Conservation (phyloP, 2,329 filamentous ascomycete species). For the Clonostachys chloroleuca region DNA sequence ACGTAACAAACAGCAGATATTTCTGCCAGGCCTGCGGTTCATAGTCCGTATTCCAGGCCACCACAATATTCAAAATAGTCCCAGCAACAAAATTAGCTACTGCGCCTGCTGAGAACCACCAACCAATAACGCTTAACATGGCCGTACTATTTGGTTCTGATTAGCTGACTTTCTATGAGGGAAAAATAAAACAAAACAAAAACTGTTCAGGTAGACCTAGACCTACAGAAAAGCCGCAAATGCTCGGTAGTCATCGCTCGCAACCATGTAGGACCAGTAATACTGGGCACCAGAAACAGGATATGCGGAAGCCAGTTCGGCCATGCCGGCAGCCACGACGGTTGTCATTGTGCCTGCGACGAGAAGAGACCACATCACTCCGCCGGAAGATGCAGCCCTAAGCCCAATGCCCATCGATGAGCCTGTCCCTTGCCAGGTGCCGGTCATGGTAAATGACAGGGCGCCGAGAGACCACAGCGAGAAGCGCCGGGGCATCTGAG, state of each 20-base stretch:
- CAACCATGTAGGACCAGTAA: slow-evolving; percentile 16
- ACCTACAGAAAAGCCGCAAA: too few relatives aligned
- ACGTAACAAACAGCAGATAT: too few relatives aligned
- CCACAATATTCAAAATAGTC: too few relatives aligned
- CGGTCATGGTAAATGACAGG: slow-evolving; percentile 20
- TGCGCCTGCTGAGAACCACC: too few relatives aligned
- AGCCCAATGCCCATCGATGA: slow-evolving; percentile 18
- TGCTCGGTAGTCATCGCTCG: slow-evolving; percentile 7
- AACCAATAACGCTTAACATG: too few relatives aligned
- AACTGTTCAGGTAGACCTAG: too few relatives aligned
- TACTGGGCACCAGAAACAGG: slow-evolving; percentile 18
- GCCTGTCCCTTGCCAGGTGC: slow-evolving; percentile 20
- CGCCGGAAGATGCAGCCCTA: slow-evolving; percentile 14
- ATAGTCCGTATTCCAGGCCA: too few relatives aligned
- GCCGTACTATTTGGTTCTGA: too few relatives aligned
- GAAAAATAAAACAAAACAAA: too few relatives aligned
- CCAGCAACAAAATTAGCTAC: too few relatives aligned
- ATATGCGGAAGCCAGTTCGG: slow-evolving; percentile 15
- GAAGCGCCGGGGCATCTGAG: slow-evolving; percentile 21
- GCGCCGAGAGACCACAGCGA: slow-evolving; percentile 15
- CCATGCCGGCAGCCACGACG: slow-evolving; percentile 16
- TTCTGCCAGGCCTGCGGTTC: too few relatives aligned
- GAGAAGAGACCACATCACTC: slow-evolving; percentile 17
- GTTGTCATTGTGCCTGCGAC: slow-evolving; percentile 17
- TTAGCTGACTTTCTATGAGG: too few relatives aligned